Percentiles rank a stretch among this genome's conserved stretches.
These are phyloP conservation scores for Chrysanthemum makinoi DNA, from an alignment of 129 eudicot species.

Conservation along the genomic window DNA sequence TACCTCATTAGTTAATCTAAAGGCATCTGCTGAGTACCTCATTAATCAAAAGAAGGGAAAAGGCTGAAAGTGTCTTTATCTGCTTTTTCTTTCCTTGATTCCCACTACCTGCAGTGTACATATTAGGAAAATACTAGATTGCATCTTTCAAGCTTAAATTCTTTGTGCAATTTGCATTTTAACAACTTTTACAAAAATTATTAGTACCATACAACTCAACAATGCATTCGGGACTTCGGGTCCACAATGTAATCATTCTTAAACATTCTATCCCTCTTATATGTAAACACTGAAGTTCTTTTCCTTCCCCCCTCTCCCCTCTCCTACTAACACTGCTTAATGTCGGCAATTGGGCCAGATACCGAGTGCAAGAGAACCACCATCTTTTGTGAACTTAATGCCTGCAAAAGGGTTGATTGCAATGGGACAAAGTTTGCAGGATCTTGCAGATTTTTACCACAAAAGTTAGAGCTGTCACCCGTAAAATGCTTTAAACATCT, in stretches of 20 bases:
- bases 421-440: conserved; percentile 24
- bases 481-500: conserved; percentile 37
- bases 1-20: conserved; percentile 18
- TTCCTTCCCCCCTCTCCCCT: background rate
- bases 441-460: conserved; percentile 47
- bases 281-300: conserved; percentile 24
- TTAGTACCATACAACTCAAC: conserved; percentile 26
- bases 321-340: conserved; percentile 12
- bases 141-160: conserved; percentile 31
- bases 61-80: conserved; percentile 33
- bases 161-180: conserved; percentile 13
- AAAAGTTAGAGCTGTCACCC: conserved; percentile 29
- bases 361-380: background rate
- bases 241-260: conserved; percentile 20
- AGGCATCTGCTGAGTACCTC: conserved; percentile 35
- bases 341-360: conserved; percentile 9
- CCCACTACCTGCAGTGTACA: conserved; percentile 34
- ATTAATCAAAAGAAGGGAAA: conserved; percentile 33
- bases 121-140: conserved; percentile 33
- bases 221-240: conserved; percentile 18
- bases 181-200: background rate
- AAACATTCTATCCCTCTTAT: conserved; percentile 16
- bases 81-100: conserved; percentile 34
- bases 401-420: conserved; percentile 21
- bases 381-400: conserved; percentile 27